Percentiles rank a stretch among this genome's conserved stretches.
Conservation (phyloP, 2,329 filamentous ascomycete species). For the Colletotrichum phormii region DNA sequence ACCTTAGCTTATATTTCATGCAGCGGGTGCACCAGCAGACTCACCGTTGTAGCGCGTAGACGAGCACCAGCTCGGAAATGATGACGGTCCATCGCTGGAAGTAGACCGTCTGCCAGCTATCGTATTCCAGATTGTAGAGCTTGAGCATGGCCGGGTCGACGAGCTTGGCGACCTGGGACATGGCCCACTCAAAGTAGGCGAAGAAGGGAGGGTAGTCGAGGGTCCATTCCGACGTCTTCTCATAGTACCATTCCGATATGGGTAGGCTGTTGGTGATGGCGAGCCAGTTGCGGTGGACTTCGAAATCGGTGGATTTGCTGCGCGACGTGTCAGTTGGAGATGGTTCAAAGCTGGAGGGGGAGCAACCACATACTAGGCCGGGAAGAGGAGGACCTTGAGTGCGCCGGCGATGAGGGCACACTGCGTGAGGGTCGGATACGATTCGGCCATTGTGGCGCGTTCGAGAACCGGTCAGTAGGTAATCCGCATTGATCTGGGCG, state of each 20-base stretch:
- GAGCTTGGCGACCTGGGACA: conserved; percentile 83
- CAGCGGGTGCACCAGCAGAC: background rate
- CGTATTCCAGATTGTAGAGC: conserved; percentile 84
- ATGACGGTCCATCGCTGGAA: conserved; percentile 95
- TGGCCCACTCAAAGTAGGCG: conserved; percentile 93
- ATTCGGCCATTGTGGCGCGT: conserved; percentile 73
- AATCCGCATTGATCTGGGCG: conserved; percentile 36
- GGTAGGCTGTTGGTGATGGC: conserved; percentile 93
- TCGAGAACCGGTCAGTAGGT: background rate
- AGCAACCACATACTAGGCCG: conserved; percentile 81
- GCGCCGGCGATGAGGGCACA: conserved; percentile 88
- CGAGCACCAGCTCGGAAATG: conserved; percentile 82
- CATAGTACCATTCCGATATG: conserved; percentile 92
- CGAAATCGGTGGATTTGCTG: conserved; percentile 99
- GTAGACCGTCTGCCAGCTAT: conserved; percentile 93
- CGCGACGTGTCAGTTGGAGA: conserved; percentile 34
- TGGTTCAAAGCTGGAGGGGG: background rate
- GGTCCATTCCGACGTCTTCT: conserved; percentile 99
- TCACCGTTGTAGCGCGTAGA: conserved; percentile 83
- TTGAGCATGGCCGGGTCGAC: conserved; percentile 85
- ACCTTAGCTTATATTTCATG: background rate
- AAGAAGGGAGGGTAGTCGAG: conserved; percentile 99
- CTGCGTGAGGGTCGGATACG: conserved; percentile 89
- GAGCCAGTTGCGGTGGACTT: conserved; percentile 98
- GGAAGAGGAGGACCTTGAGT: conserved; percentile 92